Evolutionary conservation across 805 yeast genomes (phyloP), one percentile per base, ranked within the genome.

Genomic region (Candida taoyuanica): DNA sequence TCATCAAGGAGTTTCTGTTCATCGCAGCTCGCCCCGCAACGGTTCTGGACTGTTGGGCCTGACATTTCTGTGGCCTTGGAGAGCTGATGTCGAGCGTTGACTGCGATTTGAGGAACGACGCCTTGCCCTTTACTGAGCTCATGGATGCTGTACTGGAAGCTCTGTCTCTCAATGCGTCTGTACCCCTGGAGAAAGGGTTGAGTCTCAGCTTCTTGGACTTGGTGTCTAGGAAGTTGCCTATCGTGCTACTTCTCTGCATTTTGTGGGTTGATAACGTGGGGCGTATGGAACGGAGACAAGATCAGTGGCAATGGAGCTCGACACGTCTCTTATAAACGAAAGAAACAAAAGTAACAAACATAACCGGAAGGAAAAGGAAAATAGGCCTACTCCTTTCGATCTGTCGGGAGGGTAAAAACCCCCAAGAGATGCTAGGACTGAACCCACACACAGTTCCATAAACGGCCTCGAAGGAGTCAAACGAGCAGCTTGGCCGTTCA

Each of bases 161-260:
- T 15, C 28, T 33, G 15, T 35, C 23, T 13, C 14, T 30, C 16
- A 19, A 19, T 9, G 29, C 3, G 27, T 23, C 14, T 11, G 24
- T 7, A 13, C n/a, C 15, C 27, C 20, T 40, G 14, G 39, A 31
- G 30, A 40, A 40, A 4, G 39, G 43, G 31, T 39, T 39, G 4
- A 38, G 34, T 35, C 39, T 34, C 12, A 31, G 34, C 29, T 34
- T 34, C 21, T 34, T 39, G 13, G 36, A 16, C 27, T 27, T 32
- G 26, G 17, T 13, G 27, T 39, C 39, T 3, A 34, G 33, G 15
- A 35, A 25, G 26, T 16, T 29, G 37, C 31, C 13, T 20, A 36
- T 36, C 12, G 44, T 36, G 30, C 27, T 36, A 29, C 40, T 40
- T 40, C 40, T 40, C 13, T 40, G 40, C 44, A 40, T 40, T 9